Evolutionary conservation across 805 yeast species (phyloP).

Genomic region (Lipomyces yamadae): DNA sequence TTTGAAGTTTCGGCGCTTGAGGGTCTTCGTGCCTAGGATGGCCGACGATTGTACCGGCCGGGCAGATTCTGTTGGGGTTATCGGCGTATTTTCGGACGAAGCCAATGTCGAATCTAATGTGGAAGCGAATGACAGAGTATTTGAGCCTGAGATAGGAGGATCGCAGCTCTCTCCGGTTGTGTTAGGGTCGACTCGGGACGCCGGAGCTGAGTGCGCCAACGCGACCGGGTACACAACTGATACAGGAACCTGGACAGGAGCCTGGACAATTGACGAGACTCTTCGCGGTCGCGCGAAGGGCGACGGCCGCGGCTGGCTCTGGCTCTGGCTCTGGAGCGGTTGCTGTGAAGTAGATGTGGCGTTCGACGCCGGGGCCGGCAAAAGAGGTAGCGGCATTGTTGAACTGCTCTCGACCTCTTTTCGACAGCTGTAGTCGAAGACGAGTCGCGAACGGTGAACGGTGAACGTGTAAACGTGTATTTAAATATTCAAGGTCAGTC

Average conservation of each 20-base stretch:
- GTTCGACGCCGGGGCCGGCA: neutral
- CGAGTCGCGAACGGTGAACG: slow-evolving; percentile 1
- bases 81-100: neutral
- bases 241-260: slow-evolving; percentile 6
- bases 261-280: slow-evolving; percentile 36
- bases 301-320: slow-evolving; percentile 27
- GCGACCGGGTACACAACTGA: slow-evolving; percentile 12
- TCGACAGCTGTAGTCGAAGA: neutral
- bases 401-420: neutral
- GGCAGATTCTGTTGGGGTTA: neutral
- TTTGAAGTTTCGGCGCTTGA: slow-evolving; percentile 64
- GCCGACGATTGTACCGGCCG: neutral
- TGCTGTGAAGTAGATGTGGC: slow-evolving; percentile 1
- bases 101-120: neutral
- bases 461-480: neutral
- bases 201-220: neutral
- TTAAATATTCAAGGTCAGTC: neutral
- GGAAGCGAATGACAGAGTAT: neutral
- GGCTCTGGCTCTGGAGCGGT: slow-evolving; percentile 3
- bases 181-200: slow-evolving; percentile 2
- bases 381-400: slow-evolving; percentile 12
- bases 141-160: neutral
- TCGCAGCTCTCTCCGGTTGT: neutral
- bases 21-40: slow-evolving; percentile 46
- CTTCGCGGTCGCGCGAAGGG: slow-evolving; percentile 35